These are phyloP conservation scores for Zopfochytrium polystomum DNA, from an alignment of 371 early-diverging fungal genomes.

Conservation along the genomic window DNA sequence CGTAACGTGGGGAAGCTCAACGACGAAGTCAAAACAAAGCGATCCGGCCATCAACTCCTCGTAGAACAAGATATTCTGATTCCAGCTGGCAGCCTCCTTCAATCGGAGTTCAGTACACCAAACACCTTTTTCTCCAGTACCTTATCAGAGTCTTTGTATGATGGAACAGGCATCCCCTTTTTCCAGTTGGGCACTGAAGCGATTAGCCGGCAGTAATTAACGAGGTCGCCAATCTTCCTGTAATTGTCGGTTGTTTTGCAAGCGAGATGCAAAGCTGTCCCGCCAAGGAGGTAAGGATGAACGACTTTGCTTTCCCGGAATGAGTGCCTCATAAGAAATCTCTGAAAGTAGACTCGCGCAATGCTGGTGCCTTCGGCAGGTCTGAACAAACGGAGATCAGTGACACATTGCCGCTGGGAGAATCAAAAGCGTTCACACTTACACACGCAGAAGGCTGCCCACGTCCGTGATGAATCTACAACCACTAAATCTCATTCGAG, in stretches of 20 bases:
- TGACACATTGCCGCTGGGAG: no score
- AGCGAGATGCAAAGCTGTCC: conserved; percentile 12
- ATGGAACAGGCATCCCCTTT: conserved; percentile 10
- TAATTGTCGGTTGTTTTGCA: conserved; percentile 21
- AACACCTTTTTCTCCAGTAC: not conserved
- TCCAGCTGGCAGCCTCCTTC: conserved; percentile 14
- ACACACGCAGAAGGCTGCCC: no score
- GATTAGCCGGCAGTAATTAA: conserved; percentile 12
- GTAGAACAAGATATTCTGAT: conserved; percentile 12
- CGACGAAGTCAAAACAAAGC: conserved; percentile 20
- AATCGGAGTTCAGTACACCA: not conserved
- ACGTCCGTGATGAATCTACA: no score
- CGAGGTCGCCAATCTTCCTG: conserved; percentile 6
- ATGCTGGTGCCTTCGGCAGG: no score
- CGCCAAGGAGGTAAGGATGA: no score
- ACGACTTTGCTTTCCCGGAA: no score
- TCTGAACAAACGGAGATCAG: no score
- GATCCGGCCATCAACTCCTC: conserved; percentile 14
- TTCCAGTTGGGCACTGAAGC: conserved; percentile 13
- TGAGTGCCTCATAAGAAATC: no score
- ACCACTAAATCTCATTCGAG: no score
- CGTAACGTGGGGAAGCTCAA: conserved; percentile 15
- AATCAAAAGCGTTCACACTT: no score
- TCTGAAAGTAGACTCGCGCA: no score
- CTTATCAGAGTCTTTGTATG: conserved; percentile 14